Percentiles rank a stretch among this genome's conserved stretches.
Evolutionary conservation across 73 alveolate genomes (phyloP).

Genomic region (Paramecium biaurelia): DNA sequence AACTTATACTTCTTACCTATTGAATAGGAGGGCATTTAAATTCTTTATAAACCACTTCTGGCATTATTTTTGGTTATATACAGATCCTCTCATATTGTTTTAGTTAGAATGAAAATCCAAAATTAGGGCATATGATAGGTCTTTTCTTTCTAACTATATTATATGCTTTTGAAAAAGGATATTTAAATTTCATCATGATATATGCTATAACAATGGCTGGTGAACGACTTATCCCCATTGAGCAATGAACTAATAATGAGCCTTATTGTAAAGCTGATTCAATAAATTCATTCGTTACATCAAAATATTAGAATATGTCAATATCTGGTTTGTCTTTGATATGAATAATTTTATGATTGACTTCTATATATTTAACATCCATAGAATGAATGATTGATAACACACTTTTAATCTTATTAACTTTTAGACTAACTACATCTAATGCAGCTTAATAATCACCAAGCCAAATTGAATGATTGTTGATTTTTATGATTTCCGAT

Average conservation of each 20-base stretch:
- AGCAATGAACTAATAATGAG: conserved; percentile 89
- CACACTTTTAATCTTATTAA: not conserved
- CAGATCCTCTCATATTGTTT: conserved; percentile 51
- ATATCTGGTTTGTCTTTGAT: conserved; percentile 27
- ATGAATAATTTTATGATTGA: conserved; percentile 30
- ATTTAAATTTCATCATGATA: conserved; percentile 77
- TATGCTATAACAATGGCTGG: conserved; percentile 90
- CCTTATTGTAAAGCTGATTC: conserved; percentile 29
- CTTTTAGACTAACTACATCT: not conserved
- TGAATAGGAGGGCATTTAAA: not conserved
- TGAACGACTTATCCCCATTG: conserved; percentile 90
- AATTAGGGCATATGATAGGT: conserved; percentile 76
- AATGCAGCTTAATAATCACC: conserved; percentile 14
- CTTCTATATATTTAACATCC: not conserved
- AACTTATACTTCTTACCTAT: not conserved
- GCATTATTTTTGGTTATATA: not conserved
- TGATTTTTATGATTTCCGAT: not conserved
- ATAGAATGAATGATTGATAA: not conserved
- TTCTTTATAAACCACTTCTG: not conserved
- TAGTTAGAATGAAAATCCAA: conserved; percentile 73
- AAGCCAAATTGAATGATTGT: not conserved
- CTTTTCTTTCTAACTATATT: conserved; percentile 71
- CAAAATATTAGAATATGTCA: not conserved
- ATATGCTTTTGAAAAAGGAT: conserved; percentile 68
- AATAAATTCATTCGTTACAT: conserved; percentile 28